Evolutionary conservation across 148 eudicot genomes (phyloP), one percentile per base, ranked within the genome.

Genomic region (Fagopyrum esculentum): DNA sequence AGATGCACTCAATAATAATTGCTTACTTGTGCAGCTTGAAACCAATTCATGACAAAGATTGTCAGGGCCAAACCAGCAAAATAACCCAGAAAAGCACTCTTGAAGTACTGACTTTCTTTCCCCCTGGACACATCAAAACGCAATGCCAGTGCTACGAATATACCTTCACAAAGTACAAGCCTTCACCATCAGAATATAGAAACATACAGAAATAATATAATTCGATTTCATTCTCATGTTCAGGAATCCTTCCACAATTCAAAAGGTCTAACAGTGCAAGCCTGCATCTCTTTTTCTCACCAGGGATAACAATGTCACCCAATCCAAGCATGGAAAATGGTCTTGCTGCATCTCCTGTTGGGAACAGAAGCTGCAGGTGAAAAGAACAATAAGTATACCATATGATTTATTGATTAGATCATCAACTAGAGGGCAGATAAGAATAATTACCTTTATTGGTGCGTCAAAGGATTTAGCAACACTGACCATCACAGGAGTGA

Each of bases 381-480:
- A 46, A 76, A 44, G 6, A 13, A 66, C 13, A 30, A 6, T 11
- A 13, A 4, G 59, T 19, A 66, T 4, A 63, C 6, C 44, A 63
- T 63, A 29, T 9, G 6, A 15, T 10, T 10, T 26, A 3, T 63
- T 19, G 6, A 60, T 60, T 60, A 60, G 4, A 63, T 63, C 16
- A 43, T 63, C 30, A 63, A 12, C 6, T 3, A 12, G 45, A 63
- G 69, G 16, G 16, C 0, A 63, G 11, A 66, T 9, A 10, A 29
- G 68, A 61, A 61, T 43, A 89, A 86, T 80, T 30, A 92, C 99
- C 98, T 95, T 95, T 75, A 95, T 95, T 57, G 99, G 99, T 60
- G 99, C 99, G 82, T 95, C 97, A 72, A 96, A 96, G 74, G 99
- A 96, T 82, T 96, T 96, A 30, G 99, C 98, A 78, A 96, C 99